Base-by-base conservation (phyloP, 2,329 filamentous ascomycete species). In the Rutstroemia sp. region DNA sequence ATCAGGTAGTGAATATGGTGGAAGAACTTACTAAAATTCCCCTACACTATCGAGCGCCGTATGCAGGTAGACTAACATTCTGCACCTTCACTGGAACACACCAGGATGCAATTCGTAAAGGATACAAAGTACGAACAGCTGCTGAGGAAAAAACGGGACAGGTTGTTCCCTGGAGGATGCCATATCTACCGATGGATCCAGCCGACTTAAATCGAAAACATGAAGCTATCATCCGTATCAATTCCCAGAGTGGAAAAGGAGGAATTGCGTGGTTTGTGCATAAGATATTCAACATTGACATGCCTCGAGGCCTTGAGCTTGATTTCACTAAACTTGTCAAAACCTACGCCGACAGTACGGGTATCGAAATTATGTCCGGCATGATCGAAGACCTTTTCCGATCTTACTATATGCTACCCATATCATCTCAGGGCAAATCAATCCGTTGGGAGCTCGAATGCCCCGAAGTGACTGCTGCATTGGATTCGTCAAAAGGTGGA, bases 151-250 rank as follows among this genome's bases (percentile, higher is more conserved):
- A 75, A n/a, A 75, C 78, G 37, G 74, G 72, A 6, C 75, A 79
- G 68, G 82, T 90, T 55, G 82, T 85, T 67, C 75, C 74, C 38
- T 96, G 92, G 92, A 75, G 87, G 64, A 79, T 96, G 46, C 91
- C 92, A 0, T 96, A 96, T 69, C 84, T 96, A 42, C 92, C 91
- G 5, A 79, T 96, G 65, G 92, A 96, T 67, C 91, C 91, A 1
- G 80, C 87, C 68, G 91, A 96, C 66, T 95, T 96, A 59, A 91
- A 91, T 56, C 83, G 90, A 57, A 95, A 84, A 16, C 96, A 96
- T 80, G 90, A 96, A 73, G 91, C 91, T 59, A 87, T 96, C 69
- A 96, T 96, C 69, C 87, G 91, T 58, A 90, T 96, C 80, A 96
- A 96, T 78, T 92, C 88, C 17, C 92, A 96, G 72, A 88, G 83